Percentiles rank a stretch among this genome's conserved stretches.
These are phyloP conservation scores for Trifolium subterraneum DNA, from an alignment of 306 rosid species.

Conservation along the genomic window DNA sequence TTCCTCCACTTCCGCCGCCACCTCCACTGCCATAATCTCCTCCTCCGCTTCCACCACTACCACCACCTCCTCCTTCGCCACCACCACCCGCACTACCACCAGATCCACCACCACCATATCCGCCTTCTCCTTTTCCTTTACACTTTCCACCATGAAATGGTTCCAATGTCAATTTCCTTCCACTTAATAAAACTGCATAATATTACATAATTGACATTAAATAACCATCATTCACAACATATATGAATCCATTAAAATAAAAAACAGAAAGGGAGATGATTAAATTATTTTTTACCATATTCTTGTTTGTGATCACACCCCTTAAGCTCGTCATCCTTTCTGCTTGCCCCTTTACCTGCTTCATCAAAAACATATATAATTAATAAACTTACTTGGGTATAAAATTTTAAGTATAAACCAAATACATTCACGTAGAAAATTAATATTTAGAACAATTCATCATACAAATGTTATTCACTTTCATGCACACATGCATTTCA, in stretches of 20 bases:
- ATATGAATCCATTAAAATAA: background rate
- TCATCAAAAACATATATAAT: background rate
- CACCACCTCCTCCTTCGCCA: background rate
- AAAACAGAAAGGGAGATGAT: too few relatives aligned
- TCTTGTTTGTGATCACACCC: background rate
- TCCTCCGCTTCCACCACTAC: background rate
- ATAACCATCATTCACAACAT: background rate
- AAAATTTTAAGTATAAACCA: background rate
- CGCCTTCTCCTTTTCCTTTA: background rate
- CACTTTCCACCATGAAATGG: slow-evolving; percentile 1
- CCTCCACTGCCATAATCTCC: background rate
- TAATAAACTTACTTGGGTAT: background rate
- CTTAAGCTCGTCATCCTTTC: background rate
- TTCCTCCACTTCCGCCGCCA: background rate
- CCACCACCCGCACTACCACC: background rate
- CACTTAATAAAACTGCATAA: background rate
- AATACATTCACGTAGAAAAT: background rate
- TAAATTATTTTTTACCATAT: background rate
- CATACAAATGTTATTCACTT: background rate
- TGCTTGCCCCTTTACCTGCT: background rate
- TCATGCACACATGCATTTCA: background rate
- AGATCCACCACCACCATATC: background rate
- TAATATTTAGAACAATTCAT: background rate
- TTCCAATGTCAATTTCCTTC: background rate
- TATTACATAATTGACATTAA: background rate